phyloP scores from a whole-genome alignment of 441 rosid genomes.

The Geranium incanum region DNA sequence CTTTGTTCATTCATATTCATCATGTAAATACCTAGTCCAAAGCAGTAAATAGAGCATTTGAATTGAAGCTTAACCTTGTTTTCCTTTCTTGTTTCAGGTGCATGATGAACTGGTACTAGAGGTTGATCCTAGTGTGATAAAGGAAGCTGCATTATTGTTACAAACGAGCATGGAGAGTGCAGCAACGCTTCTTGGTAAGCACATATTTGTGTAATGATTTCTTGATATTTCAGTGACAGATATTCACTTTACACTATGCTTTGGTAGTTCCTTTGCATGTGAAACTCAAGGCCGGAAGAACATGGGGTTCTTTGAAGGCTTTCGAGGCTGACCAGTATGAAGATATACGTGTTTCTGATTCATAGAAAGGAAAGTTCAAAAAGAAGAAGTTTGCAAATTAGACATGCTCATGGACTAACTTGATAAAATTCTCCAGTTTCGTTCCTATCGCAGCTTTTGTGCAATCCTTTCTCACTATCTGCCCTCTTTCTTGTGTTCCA shows the following conservation, averaged over 20 bases:
- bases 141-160: conserved; percentile 69
- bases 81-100: conserved; percentile 37
- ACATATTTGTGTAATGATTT: conserved; percentile 1
- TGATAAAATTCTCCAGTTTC: too few relatives aligned
- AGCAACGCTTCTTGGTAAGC: conserved; percentile 62
- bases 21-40: neutral
- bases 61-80: conserved; percentile 10
- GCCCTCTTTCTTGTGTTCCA: neutral
- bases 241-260: conserved; percentile 13
- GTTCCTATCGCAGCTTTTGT: too few relatives aligned
- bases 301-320: conserved; percentile 90
- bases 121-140: conserved; percentile 61
- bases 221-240: conserved; percentile 11
- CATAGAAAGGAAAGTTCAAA: conserved; percentile 17
- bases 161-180: conserved; percentile 78
- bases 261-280: conserved; percentile 76
- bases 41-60: conserved; percentile 1
- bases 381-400: neutral
- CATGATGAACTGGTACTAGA: conserved; percentile 94
- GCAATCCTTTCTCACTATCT: neutral
- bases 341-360: conserved; percentile 22
- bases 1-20: neutral
- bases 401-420: neutral
- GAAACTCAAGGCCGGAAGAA: conserved; percentile 79
- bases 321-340: conserved; percentile 34